Conservation (phyloP, 208 protist species). For the Leishmania aethiopica region DNA sequence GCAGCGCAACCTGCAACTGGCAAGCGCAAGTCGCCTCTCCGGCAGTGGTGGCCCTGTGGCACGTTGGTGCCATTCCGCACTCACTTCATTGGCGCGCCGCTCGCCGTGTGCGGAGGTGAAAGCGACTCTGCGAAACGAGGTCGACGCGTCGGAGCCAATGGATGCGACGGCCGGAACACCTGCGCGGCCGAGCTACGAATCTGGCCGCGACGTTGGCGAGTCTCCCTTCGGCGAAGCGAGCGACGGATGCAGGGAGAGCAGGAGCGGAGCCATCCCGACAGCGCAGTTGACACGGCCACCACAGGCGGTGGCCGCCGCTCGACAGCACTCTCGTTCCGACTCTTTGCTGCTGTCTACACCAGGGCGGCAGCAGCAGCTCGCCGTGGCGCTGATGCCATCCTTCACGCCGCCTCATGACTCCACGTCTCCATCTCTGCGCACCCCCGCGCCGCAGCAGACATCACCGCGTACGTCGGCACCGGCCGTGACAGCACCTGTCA, state of each 20-base stretch:
- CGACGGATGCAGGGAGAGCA: neutral
- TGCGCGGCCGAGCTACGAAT: neutral
- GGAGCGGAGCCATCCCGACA: neutral
- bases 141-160: neutral
- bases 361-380: neutral
- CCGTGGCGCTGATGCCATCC: neutral
- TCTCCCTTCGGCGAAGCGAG: neutral
- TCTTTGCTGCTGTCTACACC: neutral
- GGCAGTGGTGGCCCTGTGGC: too few species aligned
- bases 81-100: neutral
- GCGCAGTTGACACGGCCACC: conserved; percentile 6
- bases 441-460: neutral
- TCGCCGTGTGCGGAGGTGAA: neutral
- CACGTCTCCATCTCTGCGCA: neutral
- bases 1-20: too few species aligned
- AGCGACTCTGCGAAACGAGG: too few species aligned
- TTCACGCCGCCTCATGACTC: neutral
- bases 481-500: neutral
- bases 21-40: neutral
- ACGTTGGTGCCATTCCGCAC: neutral
- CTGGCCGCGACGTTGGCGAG: neutral
- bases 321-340: neutral
- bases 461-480: too few species aligned
- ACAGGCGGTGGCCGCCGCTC: neutral
- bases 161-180: neutral